These are phyloP conservation scores for Truncatella angustata DNA, from an alignment of 2,329 filamentous ascomycete species.

Conservation along the genomic window DNA sequence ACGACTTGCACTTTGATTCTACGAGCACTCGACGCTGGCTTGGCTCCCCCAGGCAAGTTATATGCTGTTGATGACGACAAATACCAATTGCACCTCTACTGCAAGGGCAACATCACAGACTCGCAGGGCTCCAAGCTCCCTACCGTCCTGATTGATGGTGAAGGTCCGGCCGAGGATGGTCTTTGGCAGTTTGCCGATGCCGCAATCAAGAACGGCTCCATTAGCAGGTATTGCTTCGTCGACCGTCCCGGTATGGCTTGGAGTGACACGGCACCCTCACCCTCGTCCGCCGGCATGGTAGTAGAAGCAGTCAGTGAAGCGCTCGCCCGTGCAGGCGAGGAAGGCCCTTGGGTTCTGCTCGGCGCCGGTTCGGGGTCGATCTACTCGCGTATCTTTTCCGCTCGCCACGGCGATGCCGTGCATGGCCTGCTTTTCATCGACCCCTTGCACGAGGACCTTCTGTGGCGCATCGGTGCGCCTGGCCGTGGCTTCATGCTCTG, in stretches of 20 bases:
- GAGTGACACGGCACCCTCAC: slow-evolving; percentile 88
- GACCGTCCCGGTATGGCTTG: slow-evolving; percentile 89
- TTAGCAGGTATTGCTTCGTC: slow-evolving; percentile 89
- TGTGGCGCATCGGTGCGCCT: slow-evolving; percentile 64
- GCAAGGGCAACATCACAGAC: slow-evolving; percentile 69
- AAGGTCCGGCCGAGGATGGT: slow-evolving; percentile 73
- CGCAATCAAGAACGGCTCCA: slow-evolving; percentile 75
- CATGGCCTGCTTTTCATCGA: slow-evolving; percentile 83
- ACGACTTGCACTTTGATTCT: slow-evolving; percentile 79
- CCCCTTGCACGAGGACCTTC: slow-evolving; percentile 82
- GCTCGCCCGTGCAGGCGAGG: slow-evolving; percentile 74
- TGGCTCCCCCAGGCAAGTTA: slow-evolving; percentile 70
- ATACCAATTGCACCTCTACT: slow-evolving; percentile 85
- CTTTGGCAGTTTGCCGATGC: slow-evolving; percentile 78
- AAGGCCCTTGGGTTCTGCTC: slow-evolving; percentile 84
- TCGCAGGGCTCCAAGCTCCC: slow-evolving; percentile 57
- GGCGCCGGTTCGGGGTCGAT: slow-evolving; percentile 85
- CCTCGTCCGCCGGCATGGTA: slow-evolving; percentile 90
- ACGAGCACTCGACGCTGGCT: slow-evolving; percentile 73
- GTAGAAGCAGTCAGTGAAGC: slow-evolving; percentile 86
- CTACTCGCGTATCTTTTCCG: slow-evolving; percentile 87
- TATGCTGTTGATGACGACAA: slow-evolving; percentile 81
- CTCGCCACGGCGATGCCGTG: slow-evolving; percentile 73
- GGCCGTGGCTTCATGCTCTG: slow-evolving; percentile 80
- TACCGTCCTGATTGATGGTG: slow-evolving; percentile 84